phyloP scores from a whole-genome alignment of 768 basidiomycete genomes.

The Dendrothele bispora region DNA sequence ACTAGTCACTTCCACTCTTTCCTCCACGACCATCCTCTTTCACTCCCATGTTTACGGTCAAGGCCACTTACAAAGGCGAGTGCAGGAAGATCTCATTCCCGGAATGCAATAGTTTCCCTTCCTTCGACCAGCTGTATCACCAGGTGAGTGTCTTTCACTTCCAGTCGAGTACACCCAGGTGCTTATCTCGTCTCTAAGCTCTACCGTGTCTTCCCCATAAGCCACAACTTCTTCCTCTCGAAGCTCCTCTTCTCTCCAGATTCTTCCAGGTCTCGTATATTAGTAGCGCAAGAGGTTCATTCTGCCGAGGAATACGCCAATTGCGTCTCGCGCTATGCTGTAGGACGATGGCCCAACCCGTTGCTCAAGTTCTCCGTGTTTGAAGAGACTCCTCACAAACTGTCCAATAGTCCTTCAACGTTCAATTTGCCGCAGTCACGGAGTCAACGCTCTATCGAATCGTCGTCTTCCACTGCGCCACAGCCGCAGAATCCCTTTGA shows the following conservation, averaged over 20 bases:
- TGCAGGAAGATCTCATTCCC: conserved; percentile 67
- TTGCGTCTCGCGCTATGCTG: conserved; percentile 48
- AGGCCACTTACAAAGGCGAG: conserved; percentile 73
- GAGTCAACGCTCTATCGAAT: too few species aligned
- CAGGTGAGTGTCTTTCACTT: conserved; percentile 44
- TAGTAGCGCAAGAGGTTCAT: conserved; percentile 62
- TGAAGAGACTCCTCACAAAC: conserved; percentile 47
- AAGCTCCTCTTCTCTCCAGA: conserved; percentile 71
- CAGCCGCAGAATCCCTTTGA: conserved; percentile 3
- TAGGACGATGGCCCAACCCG: conserved; percentile 55
- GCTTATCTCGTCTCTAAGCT: conserved; percentile 48
- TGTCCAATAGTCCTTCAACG: conserved; percentile 15
- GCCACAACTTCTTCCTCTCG: conserved; percentile 59
- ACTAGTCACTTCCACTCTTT: too few species aligned
- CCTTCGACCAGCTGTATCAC: conserved; percentile 57
- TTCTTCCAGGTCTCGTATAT: conserved; percentile 52
- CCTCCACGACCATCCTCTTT: neutral
- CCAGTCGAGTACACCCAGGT: conserved; percentile 7
- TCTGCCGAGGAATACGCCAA: conserved; percentile 56
- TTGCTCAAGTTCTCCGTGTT: conserved; percentile 62
- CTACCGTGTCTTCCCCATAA: conserved; percentile 67
- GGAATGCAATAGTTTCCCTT: conserved; percentile 53
- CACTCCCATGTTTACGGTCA: conserved; percentile 55
- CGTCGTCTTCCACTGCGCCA: too few species aligned
- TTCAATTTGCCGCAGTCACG: neutral